A percentile compares a stretch with the other conserved stretches of the same genome.
Evolutionary conservation across 2,329 filamentous ascomycete species (phyloP).

Genomic region (Paracorniculantispora psalliotae): DNA sequence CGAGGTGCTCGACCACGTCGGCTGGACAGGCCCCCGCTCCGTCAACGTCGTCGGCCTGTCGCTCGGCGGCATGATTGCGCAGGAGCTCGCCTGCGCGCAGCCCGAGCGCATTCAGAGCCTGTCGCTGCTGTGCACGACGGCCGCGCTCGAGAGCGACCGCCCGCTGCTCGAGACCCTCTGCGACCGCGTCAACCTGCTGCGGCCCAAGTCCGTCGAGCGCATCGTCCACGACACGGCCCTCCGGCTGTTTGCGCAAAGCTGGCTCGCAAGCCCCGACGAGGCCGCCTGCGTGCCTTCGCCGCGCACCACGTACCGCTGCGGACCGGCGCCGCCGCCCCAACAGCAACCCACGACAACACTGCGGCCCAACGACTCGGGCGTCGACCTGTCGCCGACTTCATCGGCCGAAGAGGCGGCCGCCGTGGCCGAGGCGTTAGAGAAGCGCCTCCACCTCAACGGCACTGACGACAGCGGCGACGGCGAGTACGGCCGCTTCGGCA

Average conservation of each 20-base stretch:
- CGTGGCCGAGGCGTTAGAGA: conserved; percentile 1
- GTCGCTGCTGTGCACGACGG: conserved; percentile 57
- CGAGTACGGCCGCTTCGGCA: conserved; percentile 56
- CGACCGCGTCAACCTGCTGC: conserved; percentile 49
- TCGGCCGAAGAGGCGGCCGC: background rate
- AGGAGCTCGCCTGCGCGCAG: conserved; percentile 62
- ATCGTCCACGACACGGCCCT: conserved; percentile 60
- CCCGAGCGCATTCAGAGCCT: conserved; percentile 52
- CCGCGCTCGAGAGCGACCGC: conserved; percentile 55
- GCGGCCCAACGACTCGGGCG: conserved; percentile 2
- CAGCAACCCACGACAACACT: background rate
- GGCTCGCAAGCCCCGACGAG: conserved; percentile 56
- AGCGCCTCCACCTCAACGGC: conserved; percentile 2
- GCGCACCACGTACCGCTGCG: conserved; percentile 35
- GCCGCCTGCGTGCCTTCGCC: conserved; percentile 45
- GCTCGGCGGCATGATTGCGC: conserved; percentile 89
- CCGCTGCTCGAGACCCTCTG: conserved; percentile 61
- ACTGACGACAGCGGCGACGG: conserved; percentile 12
- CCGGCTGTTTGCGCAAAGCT: conserved; percentile 61
- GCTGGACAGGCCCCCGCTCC: conserved; percentile 53
- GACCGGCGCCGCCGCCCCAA: conserved; percentile 17
- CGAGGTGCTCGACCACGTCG: conserved; percentile 64
- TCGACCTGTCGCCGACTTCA: background rate
- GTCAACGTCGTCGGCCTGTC: conserved; percentile 72
- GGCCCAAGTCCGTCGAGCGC: conserved; percentile 66